Conservation (phyloP, 352 stramenopile genomes). For the Albugo candida region DNA sequence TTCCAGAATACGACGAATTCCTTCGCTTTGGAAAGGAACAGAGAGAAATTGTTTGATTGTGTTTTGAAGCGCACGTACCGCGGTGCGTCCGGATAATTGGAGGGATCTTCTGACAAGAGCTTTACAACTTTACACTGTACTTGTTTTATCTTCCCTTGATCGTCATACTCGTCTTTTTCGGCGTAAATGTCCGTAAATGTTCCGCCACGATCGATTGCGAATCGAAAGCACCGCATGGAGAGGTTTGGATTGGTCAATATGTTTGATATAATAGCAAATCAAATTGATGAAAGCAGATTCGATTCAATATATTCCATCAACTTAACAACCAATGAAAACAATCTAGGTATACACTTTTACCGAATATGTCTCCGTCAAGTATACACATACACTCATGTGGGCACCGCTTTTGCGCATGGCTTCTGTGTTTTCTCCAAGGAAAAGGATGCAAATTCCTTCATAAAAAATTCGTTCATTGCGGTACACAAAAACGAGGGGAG, state of each 20-base stretch:
- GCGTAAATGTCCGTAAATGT: conserved; percentile 98
- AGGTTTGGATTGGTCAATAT: too few relatives aligned
- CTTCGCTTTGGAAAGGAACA: conserved; percentile 22
- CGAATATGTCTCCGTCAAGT: too few relatives aligned
- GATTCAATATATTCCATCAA: too few relatives aligned
- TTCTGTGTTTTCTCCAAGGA: too few relatives aligned
- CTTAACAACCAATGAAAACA: too few relatives aligned
- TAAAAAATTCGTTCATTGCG: too few relatives aligned
- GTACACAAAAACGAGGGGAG: conserved; percentile 1
- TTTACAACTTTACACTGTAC: conserved; percentile 84
- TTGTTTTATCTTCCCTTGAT: conserved; percentile 19
- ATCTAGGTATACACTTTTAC: too few relatives aligned
- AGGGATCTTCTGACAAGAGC: conserved; percentile 92
- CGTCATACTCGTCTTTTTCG: conserved; percentile 73
- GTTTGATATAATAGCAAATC: too few relatives aligned
- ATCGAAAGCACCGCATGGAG: conserved; percentile 70
- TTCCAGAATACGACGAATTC: conserved; percentile 90
- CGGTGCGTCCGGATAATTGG: conserved; percentile 94
- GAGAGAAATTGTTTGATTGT: background rate
- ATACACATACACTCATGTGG: too few relatives aligned
- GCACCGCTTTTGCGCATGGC: too few relatives aligned
- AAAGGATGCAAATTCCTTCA: too few relatives aligned
- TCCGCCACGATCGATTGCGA: conserved; percentile 92
- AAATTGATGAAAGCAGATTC: too few relatives aligned
- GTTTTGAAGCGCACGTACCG: conserved; percentile 22